These are phyloP conservation scores for Hanseniaspora hatyaiensis DNA, from an alignment of 805 yeast genomes.

Conservation along the genomic window DNA sequence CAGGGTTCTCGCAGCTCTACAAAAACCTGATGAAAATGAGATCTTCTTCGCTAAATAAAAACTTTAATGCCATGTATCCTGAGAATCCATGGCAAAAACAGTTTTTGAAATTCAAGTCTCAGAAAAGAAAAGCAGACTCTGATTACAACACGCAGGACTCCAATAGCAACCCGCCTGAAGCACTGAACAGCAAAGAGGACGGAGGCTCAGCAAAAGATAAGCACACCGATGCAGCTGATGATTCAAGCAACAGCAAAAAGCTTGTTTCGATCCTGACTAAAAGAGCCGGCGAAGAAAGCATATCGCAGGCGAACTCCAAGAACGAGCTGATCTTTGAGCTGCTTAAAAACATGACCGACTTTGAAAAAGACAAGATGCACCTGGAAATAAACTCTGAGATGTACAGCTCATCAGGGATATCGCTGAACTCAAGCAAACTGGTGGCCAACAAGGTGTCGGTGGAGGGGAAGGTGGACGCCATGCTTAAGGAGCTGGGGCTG, in stretches of 20 bases:
- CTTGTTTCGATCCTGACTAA: neutral
- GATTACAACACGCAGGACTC: neutral
- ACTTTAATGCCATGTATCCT: constrained; percentile 35
- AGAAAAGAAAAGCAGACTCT: constrained; percentile 19
- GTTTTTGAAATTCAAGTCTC: constrained; percentile 29
- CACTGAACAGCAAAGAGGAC: neutral
- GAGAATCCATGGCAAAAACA: constrained; percentile 37
- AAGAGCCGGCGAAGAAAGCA: neutral
- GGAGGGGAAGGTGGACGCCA: constrained; percentile 47
- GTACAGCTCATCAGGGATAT: constrained; percentile 55
- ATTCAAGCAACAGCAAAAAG: constrained; percentile 26
- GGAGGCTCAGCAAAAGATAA: constrained; percentile 16
- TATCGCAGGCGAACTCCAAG: neutral
- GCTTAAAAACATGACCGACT: constrained; percentile 2
- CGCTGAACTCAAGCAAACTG: constrained; percentile 65
- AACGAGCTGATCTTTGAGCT: constrained; percentile 12
- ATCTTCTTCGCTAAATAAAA: constrained; percentile 33
- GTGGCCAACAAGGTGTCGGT: constrained; percentile 68
- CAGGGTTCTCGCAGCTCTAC: constrained; percentile 79
- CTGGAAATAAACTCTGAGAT: constrained; percentile 15
- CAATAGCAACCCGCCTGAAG: too few relatives aligned
- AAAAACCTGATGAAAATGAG: constrained; percentile 63
- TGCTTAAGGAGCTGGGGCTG: constrained; percentile 66
- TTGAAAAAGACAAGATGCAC: constrained; percentile 13
- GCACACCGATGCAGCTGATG: constrained; percentile 19